Evolutionary conservation across 2,329 filamentous ascomycete species (phyloP).

Genomic region (Sarocladium brachiariae): DNA sequence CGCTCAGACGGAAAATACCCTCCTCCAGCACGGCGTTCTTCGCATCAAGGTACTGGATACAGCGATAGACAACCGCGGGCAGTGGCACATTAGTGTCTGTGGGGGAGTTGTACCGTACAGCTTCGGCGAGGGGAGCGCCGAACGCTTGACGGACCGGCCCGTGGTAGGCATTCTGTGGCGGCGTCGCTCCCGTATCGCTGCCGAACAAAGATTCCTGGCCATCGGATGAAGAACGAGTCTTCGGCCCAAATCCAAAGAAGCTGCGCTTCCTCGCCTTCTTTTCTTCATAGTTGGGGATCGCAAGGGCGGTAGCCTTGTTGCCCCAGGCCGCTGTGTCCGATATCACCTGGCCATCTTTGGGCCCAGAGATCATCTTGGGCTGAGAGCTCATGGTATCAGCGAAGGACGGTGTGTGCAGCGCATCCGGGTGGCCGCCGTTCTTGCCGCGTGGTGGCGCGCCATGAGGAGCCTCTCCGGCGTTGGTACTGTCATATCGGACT

Average conservation of each 20-base stretch:
- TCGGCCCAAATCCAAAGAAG: conserved; percentile 64
- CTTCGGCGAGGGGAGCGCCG: conserved; percentile 77
- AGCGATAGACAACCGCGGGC: conserved; percentile 90
- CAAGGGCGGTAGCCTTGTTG: conserved; percentile 53
- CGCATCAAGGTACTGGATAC: conserved; percentile 82
- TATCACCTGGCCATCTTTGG: conserved; percentile 78
- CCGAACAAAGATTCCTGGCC: conserved; percentile 51
- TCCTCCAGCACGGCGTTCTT: conserved; percentile 81
- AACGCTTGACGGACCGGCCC: conserved; percentile 67
- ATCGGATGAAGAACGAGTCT: conserved; percentile 51
- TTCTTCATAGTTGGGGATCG: conserved; percentile 54
- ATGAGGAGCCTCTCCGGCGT: conserved; percentile 44
- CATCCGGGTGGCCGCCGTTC: conserved; percentile 19
- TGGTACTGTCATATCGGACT: conserved; percentile 51
- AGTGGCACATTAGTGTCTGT: conserved; percentile 66
- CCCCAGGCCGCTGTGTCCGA: conserved; percentile 80
- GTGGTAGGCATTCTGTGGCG: conserved; percentile 33
- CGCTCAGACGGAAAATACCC: conserved; percentile 92
- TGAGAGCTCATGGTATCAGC: conserved; percentile 31
- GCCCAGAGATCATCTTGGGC: conserved; percentile 64
- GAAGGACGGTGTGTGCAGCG: conserved; percentile 1
- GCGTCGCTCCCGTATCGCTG: conserved; percentile 39
- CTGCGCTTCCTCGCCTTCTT: conserved; percentile 76
- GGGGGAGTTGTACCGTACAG: conserved; percentile 74
- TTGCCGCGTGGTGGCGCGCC: conserved; percentile 28